These are phyloP conservation scores for Globisporangium polare DNA, from an alignment of 352 stramenopile genomes.

Conservation along the genomic window DNA sequence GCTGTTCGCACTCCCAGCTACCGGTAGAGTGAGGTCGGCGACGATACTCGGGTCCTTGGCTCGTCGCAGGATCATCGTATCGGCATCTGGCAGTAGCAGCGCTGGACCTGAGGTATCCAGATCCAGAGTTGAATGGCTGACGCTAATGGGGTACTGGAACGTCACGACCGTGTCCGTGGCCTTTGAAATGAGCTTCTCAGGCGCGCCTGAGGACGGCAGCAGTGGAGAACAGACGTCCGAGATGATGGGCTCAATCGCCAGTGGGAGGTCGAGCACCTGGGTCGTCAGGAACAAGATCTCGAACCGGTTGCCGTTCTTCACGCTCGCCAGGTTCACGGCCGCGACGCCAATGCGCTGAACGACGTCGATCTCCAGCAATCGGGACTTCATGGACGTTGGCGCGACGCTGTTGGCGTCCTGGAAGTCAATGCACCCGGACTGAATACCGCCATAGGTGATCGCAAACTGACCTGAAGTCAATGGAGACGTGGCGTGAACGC, in stretches of 20 bases:
- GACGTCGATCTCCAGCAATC: conserved; percentile 36
- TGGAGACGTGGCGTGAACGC: conserved; percentile 41
- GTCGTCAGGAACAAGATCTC: conserved; percentile 51
- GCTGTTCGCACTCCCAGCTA: conserved; percentile 16
- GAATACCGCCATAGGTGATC: conserved; percentile 32
- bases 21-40: conserved; percentile 34
- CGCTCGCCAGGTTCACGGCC: conserved; percentile 32
- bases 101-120: conserved; percentile 27
- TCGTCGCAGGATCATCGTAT: conserved; percentile 28
- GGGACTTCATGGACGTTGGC: conserved; percentile 37
- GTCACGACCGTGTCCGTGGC: conserved; percentile 35
- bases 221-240: conserved; percentile 60
- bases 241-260: conserved; percentile 27
- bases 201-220: conserved; percentile 29
- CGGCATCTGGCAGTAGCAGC: conserved; percentile 23
- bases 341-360: conserved; percentile 47
- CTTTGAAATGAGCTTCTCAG: conserved; percentile 34
- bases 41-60: conserved; percentile 27
- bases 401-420: conserved; percentile 37
- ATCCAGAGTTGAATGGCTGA: conserved; percentile 21
- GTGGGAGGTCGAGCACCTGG: conserved; percentile 36
- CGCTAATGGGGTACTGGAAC: conserved; percentile 57
- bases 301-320: conserved; percentile 62
- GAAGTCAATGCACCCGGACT: conserved; percentile 51
- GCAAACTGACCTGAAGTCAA: conserved; percentile 65